Evolutionary conservation across 2,329 filamentous ascomycete species (phyloP).

Genomic region (Furcasterigmium sp.): DNA sequence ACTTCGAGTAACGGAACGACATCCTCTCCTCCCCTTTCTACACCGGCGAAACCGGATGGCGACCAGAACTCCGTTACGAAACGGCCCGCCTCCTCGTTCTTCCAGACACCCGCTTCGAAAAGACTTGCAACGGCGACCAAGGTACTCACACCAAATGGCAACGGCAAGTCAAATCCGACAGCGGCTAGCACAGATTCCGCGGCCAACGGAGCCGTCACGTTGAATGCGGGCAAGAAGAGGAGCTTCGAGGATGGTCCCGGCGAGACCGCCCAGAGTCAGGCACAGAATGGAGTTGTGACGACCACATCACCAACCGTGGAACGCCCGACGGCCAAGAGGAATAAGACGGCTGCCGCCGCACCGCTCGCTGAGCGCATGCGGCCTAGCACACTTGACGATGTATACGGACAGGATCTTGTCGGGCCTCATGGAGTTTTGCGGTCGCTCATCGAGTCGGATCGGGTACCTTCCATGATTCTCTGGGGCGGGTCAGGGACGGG

Average conservation of each 20-base stretch:
- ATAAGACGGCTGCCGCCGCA: conserved; percentile 65
- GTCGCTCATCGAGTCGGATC: conserved; percentile 77
- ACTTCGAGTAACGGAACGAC: conserved; percentile 11
- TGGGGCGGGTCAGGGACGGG: conserved; percentile 82
- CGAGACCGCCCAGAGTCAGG: conserved; percentile 1
- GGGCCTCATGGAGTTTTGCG: conserved; percentile 79
- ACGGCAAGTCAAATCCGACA: conserved; percentile 18
- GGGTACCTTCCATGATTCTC: conserved; percentile 90
- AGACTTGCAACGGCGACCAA: conserved; percentile 35
- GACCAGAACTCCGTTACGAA: conserved; percentile 30
- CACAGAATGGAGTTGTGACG: not conserved
- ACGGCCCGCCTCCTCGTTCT: conserved; percentile 52
- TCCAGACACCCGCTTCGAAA: conserved; percentile 56
- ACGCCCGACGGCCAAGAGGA: conserved; percentile 53
- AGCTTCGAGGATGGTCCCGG: conserved; percentile 51
- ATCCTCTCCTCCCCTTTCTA: conserved; percentile 20
- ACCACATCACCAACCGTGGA: too few species aligned
- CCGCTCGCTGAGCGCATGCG: conserved; percentile 94
- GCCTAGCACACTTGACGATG: conserved; percentile 75
- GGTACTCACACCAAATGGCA: conserved; percentile 21
- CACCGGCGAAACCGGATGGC: conserved; percentile 19
- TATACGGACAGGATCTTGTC: conserved; percentile 88
- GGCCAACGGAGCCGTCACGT: not conserved
- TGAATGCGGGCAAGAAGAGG: conserved; percentile 35
- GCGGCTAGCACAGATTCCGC: conserved; percentile 14